A percentile compares a stretch with the other conserved stretches of the same genome.
Conservation (phyloP, 768 basidiomycete species). For the Russula sp. region DNA sequence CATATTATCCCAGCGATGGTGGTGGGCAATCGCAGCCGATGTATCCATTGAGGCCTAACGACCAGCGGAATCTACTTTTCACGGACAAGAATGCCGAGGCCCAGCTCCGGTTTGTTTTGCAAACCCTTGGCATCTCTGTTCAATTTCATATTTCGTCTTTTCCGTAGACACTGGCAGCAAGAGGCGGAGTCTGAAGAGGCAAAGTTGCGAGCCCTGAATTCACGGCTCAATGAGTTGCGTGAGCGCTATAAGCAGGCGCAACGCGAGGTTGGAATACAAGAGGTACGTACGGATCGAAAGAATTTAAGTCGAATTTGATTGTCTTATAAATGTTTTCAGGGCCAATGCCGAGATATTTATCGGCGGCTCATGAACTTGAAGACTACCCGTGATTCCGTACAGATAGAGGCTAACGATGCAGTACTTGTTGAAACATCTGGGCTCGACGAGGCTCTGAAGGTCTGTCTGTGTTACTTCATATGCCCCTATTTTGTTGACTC, state of each 20-base stretch:
- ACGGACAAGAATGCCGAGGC: conserved; percentile 21
- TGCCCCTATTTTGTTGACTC: background rate
- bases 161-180: conserved; percentile 46
- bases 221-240: conserved; percentile 35
- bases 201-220: conserved; percentile 37
- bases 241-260: conserved; percentile 36
- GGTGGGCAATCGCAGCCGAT: conserved; percentile 56
- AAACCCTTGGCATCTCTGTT: background rate
- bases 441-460: conserved; percentile 54
- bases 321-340: conserved; percentile 22
- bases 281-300: conserved; percentile 14
- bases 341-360: conserved; percentile 12
- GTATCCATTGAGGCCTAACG: conserved; percentile 33
- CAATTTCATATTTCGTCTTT: background rate
- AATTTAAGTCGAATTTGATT: background rate
- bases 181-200: conserved; percentile 42
- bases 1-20: conserved; percentile 51
- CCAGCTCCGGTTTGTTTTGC: conserved; percentile 24
- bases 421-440: conserved; percentile 61
- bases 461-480: conserved; percentile 39
- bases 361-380: conserved; percentile 34
- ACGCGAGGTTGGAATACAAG: conserved; percentile 29
- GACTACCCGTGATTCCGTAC: conserved; percentile 41
- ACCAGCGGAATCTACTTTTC: conserved; percentile 34
- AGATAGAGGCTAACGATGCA: conserved; percentile 65